Percentiles rank a stretch among this genome's conserved stretches.
phyloP scores from a whole-genome alignment of 1,284 basidiomycete species.

The Tylopilus sp. region DNA sequence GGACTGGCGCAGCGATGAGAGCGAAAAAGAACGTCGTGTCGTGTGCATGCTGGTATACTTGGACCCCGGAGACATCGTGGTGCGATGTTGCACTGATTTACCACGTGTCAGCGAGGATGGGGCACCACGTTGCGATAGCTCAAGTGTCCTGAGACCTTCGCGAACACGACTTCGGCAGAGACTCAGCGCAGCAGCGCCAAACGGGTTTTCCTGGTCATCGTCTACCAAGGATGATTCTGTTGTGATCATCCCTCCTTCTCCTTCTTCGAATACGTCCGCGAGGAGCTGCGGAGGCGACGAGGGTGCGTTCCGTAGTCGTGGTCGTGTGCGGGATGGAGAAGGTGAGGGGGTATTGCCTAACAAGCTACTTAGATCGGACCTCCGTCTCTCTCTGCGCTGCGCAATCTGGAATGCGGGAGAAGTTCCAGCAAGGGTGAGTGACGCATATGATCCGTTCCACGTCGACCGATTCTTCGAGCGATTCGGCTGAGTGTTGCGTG shows the following conservation, averaged over 20 bases:
- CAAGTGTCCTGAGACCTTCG: conserved; percentile 48
- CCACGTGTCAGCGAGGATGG: conserved; percentile 28
- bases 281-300: conserved; percentile 28
- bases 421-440: conserved; percentile 43
- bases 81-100: conserved; percentile 17
- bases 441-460: conserved; percentile 65
- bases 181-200: conserved; percentile 57
- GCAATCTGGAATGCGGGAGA: conserved; percentile 34
- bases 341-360: conserved; percentile 33
- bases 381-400: conserved; percentile 46
- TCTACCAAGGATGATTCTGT: conserved; percentile 20
- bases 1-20: conserved; percentile 54
- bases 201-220: conserved; percentile 34
- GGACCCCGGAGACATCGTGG: conserved; percentile 42
- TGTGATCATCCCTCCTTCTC: conserved; percentile 33
- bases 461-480: conserved; percentile 56
- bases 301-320: conserved; percentile 15
- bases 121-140: conserved; percentile 26
- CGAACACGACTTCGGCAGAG: conserved; percentile 50
- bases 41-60: conserved; percentile 58
- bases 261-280: conserved; percentile 42
- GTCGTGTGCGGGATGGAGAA: conserved; percentile 21
- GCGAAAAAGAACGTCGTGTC: conserved; percentile 58
- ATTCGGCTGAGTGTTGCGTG: conserved; percentile 25
- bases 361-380: conserved; percentile 50